Evolutionary conservation across 768 basidiomycete genomes (phyloP).

Genomic region (Tricholoma sp.): DNA sequence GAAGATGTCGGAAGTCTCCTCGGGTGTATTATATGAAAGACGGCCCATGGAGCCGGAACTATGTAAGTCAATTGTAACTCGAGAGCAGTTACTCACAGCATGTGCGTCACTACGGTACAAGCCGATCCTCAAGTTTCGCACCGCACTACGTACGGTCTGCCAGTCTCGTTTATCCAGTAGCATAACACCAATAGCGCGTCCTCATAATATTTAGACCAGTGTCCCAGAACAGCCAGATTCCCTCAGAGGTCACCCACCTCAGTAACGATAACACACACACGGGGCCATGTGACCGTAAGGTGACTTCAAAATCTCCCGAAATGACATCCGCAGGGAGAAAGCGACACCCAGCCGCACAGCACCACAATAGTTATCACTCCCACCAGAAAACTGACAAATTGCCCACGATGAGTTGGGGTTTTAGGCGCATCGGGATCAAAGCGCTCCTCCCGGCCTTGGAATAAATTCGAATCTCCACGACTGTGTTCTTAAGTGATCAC

Average conservation of each 20-base stretch:
- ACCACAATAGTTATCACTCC: not conserved
- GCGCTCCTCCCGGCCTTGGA: not conserved
- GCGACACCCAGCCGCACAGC: not conserved
- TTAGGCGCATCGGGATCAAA: not conserved
- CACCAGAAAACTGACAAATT: not conserved
- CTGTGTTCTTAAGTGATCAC: not conserved
- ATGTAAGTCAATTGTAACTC: too few relatives aligned
- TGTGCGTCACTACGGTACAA: not conserved
- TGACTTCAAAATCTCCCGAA: not conserved
- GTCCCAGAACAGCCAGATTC: not conserved
- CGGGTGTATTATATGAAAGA: not conserved
- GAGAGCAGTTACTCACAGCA: not conserved
- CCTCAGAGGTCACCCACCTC: not conserved
- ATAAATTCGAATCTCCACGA: not conserved
- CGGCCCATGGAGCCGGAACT: not conserved
- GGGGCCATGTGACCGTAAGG: not conserved
- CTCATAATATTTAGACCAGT: too few relatives aligned
- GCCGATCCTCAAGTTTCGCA: not conserved
- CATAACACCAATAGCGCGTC: too few relatives aligned
- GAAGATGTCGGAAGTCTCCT: not conserved
- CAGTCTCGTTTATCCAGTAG: too few relatives aligned
- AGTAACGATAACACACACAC: not conserved
- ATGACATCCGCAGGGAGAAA: not conserved
- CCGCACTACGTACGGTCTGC: too few relatives aligned
- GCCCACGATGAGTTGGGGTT: not conserved